phyloP scores from a whole-genome alignment of 2,329 filamentous ascomycete species.

The Arthrobotrys sphaeroides region DNA sequence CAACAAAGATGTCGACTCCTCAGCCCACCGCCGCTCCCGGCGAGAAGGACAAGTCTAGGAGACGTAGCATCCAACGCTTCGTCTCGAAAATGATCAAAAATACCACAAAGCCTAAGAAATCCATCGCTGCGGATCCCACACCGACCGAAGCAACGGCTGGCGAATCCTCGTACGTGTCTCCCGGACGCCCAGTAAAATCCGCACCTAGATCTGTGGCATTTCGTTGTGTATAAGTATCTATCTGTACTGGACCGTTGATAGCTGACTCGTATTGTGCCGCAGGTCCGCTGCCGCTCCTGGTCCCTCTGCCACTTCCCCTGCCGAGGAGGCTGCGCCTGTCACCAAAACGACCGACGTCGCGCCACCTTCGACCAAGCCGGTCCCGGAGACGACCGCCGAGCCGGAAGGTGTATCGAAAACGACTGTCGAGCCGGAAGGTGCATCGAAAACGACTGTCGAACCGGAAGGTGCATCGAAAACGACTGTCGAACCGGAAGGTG shows the following conservation, averaged over 20 bases:
- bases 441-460: conserved; percentile 5
- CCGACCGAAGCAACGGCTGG: neutral
- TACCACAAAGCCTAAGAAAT: conserved; percentile 5
- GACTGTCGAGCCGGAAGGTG: no score
- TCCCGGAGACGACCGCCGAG: no score
- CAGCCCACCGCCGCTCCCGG: conserved; percentile 13
- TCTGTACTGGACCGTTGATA: no score
- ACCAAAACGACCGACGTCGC: neutral
- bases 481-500: conserved; percentile 35
- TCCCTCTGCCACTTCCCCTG: neutral
- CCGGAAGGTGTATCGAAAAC: no score
- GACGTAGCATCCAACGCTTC: conserved; percentile 43
- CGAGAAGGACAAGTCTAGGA: conserved; percentile 38
- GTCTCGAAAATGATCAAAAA: conserved; percentile 34
- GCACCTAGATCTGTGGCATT: no score
- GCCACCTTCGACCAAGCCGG: no score
- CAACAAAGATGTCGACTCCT: conserved; percentile 36
- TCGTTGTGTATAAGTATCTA: no score
- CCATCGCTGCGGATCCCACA: no score
- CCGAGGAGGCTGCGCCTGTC: neutral
- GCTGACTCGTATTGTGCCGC: no score
- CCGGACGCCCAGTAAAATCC: no score
- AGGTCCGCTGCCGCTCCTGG: conserved; percentile 9
- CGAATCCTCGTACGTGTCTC: conserved; percentile 18
- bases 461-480: neutral